phyloP scores from a whole-genome alignment of 2,329 filamentous ascomycete species.

The Cordyceps cicadae region DNA sequence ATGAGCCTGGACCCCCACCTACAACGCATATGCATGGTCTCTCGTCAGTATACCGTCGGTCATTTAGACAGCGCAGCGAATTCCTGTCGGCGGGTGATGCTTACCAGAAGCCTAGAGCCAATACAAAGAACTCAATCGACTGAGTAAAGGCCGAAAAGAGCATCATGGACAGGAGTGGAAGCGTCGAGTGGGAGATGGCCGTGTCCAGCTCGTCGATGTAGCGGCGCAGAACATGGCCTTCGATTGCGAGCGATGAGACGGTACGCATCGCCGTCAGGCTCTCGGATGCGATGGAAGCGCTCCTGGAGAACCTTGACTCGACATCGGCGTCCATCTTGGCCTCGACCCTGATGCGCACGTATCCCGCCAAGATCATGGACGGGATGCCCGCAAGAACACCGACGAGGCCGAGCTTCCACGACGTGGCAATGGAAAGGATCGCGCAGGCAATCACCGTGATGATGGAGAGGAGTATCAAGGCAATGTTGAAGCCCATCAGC shows the following conservation, averaged over 20 bases:
- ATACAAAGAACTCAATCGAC: conserved; percentile 29
- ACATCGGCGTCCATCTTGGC: conserved; percentile 32
- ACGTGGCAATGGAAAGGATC: conserved; percentile 31
- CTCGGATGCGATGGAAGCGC: conserved; percentile 38
- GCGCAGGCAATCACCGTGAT: conserved; percentile 31
- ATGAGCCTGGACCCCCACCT: too few relatives aligned
- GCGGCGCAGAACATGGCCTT: conserved; percentile 24
- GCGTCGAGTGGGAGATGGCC: conserved; percentile 17
- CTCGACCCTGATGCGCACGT: conserved; percentile 5
- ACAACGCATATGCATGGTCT: too few relatives aligned
- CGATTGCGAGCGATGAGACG: conserved; percentile 31
- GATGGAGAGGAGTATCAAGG: conserved; percentile 32
- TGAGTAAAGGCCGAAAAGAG: conserved; percentile 30
- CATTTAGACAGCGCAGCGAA: conserved; percentile 35
- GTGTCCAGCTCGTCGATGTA: conserved; percentile 26
- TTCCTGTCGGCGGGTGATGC: too few relatives aligned
- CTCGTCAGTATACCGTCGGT: too few relatives aligned
- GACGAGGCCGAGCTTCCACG: conserved; percentile 39
- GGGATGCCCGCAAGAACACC: conserved; percentile 33
- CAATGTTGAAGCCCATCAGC: conserved; percentile 35
- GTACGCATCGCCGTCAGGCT: conserved; percentile 37
- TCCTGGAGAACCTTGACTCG: conserved; percentile 28
- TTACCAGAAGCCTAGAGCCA: conserved; percentile 36
- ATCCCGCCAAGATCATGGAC: conserved; percentile 32
- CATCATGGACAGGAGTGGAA: conserved; percentile 26